phyloP scores from a whole-genome alignment of 2,329 filamentous ascomycete species.

The Allantophomopsis lycopodina region DNA sequence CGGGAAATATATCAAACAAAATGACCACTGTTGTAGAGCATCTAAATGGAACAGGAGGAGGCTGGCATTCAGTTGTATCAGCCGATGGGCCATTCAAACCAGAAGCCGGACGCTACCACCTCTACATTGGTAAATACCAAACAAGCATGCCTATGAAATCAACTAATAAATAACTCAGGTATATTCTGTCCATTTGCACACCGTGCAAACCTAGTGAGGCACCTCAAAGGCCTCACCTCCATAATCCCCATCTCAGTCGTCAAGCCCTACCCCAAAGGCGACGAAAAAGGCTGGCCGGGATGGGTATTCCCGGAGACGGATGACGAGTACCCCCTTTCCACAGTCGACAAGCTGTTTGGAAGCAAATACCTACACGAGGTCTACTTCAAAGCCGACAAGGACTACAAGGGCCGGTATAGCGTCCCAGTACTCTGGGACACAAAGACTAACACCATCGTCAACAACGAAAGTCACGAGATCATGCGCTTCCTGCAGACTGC shows the following conservation, averaged over 20 bases:
- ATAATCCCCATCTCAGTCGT: conserved; percentile 38
- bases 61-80: conserved; percentile 11
- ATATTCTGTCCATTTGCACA: conserved; percentile 44
- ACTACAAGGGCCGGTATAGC: conserved; percentile 53
- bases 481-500: conserved; percentile 65
- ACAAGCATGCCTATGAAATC: too few species aligned
- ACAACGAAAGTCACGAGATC: conserved; percentile 69
- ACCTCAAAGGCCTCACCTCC: conserved; percentile 83
- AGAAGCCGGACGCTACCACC: conserved; percentile 82
- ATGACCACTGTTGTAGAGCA: too few species aligned
- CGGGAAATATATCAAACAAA: too few species aligned
- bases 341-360: conserved; percentile 43
- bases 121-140: conserved; percentile 52
- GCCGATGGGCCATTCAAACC: conserved; percentile 33
- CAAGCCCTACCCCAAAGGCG: conserved; percentile 52
- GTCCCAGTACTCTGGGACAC: conserved; percentile 55
- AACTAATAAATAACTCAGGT: conserved; percentile 19
- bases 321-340: conserved; percentile 47
- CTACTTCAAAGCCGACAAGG: conserved; percentile 48
- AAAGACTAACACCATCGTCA: conserved; percentile 53
- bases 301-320: conserved; percentile 49
- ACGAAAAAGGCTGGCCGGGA: conserved; percentile 47
- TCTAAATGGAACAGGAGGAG: too few species aligned
- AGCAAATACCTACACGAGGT: conserved; percentile 50
- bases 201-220: conserved; percentile 71